phyloP scores from a whole-genome alignment of 2,329 filamentous ascomycete species.

The Chrysoporthe puriensis region DNA sequence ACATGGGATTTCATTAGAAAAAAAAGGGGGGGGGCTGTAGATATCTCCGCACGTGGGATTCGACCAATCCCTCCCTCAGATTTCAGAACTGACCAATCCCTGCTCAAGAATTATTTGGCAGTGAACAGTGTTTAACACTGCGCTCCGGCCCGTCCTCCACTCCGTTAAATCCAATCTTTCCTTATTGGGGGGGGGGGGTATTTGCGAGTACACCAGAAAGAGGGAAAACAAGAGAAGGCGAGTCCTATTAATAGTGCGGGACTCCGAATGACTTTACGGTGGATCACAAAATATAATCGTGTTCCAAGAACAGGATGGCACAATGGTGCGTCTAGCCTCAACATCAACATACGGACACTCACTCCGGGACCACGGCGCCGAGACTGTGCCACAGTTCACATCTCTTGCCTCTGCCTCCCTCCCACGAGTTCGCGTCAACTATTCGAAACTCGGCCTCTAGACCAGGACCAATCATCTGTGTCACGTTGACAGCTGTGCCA shows the following conservation, averaged over 20 bases:
- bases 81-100: no score
- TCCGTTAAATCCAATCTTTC: no score
- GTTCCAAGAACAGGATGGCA: not conserved
- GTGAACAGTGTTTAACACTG: no score
- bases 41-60: no score
- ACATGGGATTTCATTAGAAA: no score
- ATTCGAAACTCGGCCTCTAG: slow-evolving; percentile 36
- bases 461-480: slow-evolving; percentile 14
- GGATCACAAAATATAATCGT: not conserved
- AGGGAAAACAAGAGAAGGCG: no score
- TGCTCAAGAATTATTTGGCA: no score
- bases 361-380: slow-evolving; percentile 18
- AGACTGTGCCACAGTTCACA: slow-evolving; percentile 45
- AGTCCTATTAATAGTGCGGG: not conserved
- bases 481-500: slow-evolving; percentile 36
- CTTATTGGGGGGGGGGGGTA: not conserved
- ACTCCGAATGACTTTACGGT: not conserved
- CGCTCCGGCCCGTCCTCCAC: no score
- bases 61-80: no score
- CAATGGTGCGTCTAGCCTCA: not conserved
- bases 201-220: not conserved
- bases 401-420: slow-evolving; percentile 45
- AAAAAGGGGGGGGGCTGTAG: no score
- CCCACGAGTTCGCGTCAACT: slow-evolving; percentile 47
- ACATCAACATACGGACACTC: not conserved